Base-by-base conservation (phyloP, 2,329 filamentous ascomycete species). In the Pseudocercospora fijiensis region DNA sequence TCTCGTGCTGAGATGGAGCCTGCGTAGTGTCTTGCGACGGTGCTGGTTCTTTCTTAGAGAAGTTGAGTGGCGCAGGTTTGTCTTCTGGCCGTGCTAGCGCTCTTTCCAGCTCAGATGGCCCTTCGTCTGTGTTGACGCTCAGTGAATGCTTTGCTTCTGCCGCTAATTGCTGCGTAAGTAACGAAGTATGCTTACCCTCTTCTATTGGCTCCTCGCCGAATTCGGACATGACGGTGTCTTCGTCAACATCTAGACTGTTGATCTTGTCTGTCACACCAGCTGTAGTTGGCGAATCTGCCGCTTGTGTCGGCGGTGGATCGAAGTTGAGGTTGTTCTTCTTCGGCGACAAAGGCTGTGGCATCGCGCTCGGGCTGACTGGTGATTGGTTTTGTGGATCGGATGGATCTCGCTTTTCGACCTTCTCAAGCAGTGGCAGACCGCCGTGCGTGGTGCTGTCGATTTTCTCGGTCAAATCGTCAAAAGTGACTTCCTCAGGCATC, bases 401-500 rank as follows among this genome's bases (percentile, higher is more conserved):
- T 9, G 69, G 67, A 22, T 69, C 67, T 20, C 68, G 61, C 58
- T 73, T 73, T 24, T 72, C 72, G 3, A 71, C 66, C 58, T 72
- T 71, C 58, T 73, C 70, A 26, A 74, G 60, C 20, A 65, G 58
- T 2, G 72, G 69, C 16, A 74, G 60, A 9, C 65, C 69, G 18
- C 61, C 64, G 28, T 69, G 66, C 11, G 67, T 67, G 10, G 67
- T 67, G 61, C 71, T 49, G 51, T 71, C 75, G 22, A 78, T 75
- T 62, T 80, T 81, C 74, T 87, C 87, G 68, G 88, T 83, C 63
- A 90, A 85, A 66, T 90, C 86, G 66, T 90, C 86, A 41, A 88
- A 90, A 1, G 85, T 86, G 57, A 91, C 88, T 65, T 93, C 90
- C 28, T 76, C 74, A 5, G 72, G 73, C 7, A 75, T 58, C 18